Percentiles rank a stretch among this genome's conserved stretches.
These are phyloP conservation scores for Petasospora rhodanensis DNA, from an alignment of 1,139 yeast genomes.

Conservation along the genomic window DNA sequence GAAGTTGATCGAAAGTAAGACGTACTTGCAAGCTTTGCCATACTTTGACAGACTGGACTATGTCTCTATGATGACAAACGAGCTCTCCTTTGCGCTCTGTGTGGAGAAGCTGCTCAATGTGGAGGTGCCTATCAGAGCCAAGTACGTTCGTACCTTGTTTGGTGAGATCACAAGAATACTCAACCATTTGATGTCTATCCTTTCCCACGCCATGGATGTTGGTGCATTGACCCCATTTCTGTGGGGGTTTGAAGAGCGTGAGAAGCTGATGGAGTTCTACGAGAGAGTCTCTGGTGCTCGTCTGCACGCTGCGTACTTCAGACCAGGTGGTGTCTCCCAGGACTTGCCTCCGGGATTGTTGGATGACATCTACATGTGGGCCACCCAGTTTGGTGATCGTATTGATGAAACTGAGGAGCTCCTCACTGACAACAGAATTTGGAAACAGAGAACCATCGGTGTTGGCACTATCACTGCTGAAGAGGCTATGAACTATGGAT, in stretches of 20 bases:
- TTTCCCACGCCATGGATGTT: conserved; percentile 91
- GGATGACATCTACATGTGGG: conserved; percentile 95
- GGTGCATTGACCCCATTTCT: conserved; percentile 92
- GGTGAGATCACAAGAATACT: conserved; percentile 83
- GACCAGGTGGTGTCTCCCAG: conserved; percentile 93
- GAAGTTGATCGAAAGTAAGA: conserved; percentile 78
- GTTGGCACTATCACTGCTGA: conserved; percentile 82
- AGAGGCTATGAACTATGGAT: conserved; percentile 77
- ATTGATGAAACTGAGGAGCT: conserved; percentile 87
- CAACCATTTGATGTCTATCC: conserved; percentile 83
- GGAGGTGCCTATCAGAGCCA: conserved; percentile 80
- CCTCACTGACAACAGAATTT: conserved; percentile 85
- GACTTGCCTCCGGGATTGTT: conserved; percentile 82
- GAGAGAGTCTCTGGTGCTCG: conserved; percentile 92
- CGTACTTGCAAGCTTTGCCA: conserved; percentile 82
- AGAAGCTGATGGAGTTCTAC: conserved; percentile 88
- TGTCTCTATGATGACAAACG: conserved; percentile 92
- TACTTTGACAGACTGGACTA: conserved; percentile 87
- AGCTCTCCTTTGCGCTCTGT: conserved; percentile 79
- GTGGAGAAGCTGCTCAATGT: conserved; percentile 82
- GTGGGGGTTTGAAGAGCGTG: conserved; percentile 95
- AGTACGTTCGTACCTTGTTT: conserved; percentile 80
- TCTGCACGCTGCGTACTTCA: conserved; percentile 79
- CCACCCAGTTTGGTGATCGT: conserved; percentile 92
- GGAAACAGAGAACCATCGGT: conserved; percentile 84